Percentiles rank a stretch among this genome's conserved stretches.
Evolutionary conservation across 2,329 filamentous ascomycete species (phyloP).

Genomic region (Fusarium sp.): DNA sequence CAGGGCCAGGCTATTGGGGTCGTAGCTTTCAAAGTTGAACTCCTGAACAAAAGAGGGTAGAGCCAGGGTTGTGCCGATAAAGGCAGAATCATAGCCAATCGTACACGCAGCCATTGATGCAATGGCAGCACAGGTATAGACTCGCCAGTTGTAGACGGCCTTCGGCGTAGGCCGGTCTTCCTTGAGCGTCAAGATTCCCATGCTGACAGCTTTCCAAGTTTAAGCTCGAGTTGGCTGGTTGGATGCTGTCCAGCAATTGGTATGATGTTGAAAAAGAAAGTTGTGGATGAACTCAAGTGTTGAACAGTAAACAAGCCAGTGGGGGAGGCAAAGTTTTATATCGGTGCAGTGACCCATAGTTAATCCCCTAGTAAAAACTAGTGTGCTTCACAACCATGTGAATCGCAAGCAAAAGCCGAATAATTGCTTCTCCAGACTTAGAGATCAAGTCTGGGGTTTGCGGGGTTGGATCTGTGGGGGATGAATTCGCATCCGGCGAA

Average conservation of each 20-base stretch:
- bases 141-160: conserved; percentile 70
- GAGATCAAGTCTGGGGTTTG: conserved; percentile 45
- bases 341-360: conserved; percentile 22
- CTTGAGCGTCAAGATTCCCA: conserved; percentile 62
- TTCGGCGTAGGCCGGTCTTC: conserved; percentile 68
- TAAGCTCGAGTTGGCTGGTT: not conserved
- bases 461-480: conserved; percentile 45
- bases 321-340: conserved; percentile 42
- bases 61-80: conserved; percentile 81
- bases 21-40: conserved; percentile 70
- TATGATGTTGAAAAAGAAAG: conserved; percentile 17
- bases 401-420: conserved; percentile 16
- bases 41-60: conserved; percentile 75
- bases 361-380: conserved; percentile 22
- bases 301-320: conserved; percentile 10
- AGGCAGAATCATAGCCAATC: conserved; percentile 75
- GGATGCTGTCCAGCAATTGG: conserved; percentile 7
- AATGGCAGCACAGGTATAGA: conserved; percentile 64
- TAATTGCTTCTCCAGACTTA: conserved; percentile 30
- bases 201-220: conserved; percentile 33
- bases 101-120: conserved; percentile 68
- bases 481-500: conserved; percentile 45
- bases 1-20: conserved; percentile 61
- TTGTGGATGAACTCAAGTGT: conserved; percentile 26
- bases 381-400: conserved; percentile 13